These are phyloP conservation scores for Nakataea oryzae DNA, from an alignment of 2,329 filamentous ascomycete species.

Conservation along the genomic window DNA sequence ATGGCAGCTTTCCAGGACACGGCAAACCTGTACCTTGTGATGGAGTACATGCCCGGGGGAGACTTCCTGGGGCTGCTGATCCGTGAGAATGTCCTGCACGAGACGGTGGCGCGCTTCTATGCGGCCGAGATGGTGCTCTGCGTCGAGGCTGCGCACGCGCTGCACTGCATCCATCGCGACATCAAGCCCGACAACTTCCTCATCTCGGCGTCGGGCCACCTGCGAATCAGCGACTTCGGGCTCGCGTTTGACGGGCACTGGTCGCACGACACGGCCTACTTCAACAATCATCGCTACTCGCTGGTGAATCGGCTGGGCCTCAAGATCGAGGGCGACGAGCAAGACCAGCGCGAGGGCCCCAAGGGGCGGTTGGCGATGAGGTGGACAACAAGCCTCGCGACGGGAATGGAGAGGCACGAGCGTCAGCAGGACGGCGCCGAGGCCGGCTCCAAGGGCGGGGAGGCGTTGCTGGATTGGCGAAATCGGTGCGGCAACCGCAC, in stretches of 20 bases:
- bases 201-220: slow-evolving; percentile 75
- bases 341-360: slow-evolving; percentile 49
- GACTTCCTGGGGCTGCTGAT: slow-evolving; percentile 86
- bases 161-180: slow-evolving; percentile 89
- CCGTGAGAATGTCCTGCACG: slow-evolving; percentile 71
- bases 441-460: background rate
- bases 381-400: slow-evolving; percentile 29
- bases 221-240: slow-evolving; percentile 95
- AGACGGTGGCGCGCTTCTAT: slow-evolving; percentile 74
- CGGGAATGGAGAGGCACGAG: slow-evolving; percentile 24
- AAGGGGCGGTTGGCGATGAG: slow-evolving; percentile 23
- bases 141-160: slow-evolving; percentile 80
- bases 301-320: slow-evolving; percentile 70
- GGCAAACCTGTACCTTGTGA: slow-evolving; percentile 78
- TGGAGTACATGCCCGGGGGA: slow-evolving; percentile 97
- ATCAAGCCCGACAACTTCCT: slow-evolving; percentile 97
- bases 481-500: slow-evolving; percentile 58
- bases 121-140: slow-evolving; percentile 93
- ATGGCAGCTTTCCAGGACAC: slow-evolving; percentile 83
- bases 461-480: slow-evolving; percentile 48
- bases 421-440: slow-evolving; percentile 14
- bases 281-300: slow-evolving; percentile 70
- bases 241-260: slow-evolving; percentile 92
- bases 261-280: slow-evolving; percentile 83
- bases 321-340: slow-evolving; percentile 59